Evolutionary conservation across 306 rosid genomes (phyloP).

Genomic region (Mucuna pruriens): DNA sequence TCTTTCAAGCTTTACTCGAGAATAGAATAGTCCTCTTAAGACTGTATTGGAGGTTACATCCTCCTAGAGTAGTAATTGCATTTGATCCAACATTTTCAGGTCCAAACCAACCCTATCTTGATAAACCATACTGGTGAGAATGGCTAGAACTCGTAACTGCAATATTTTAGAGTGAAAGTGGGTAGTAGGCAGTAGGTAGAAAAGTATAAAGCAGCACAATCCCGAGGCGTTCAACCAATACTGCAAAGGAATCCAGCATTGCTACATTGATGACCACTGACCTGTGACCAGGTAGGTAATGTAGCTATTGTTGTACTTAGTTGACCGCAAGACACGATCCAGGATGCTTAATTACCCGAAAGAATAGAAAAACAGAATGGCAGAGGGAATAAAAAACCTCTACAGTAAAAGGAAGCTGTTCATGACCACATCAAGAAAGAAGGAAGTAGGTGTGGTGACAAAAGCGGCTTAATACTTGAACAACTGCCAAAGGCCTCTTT

Average conservation of each 20-base stretch:
- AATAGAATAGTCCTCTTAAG: not conserved
- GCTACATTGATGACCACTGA: conserved; percentile 30
- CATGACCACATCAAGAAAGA: not conserved
- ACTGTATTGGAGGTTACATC: not conserved
- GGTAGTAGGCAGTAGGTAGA: conserved; percentile 35
- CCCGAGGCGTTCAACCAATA: conserved; percentile 22
- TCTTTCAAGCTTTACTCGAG: not conserved
- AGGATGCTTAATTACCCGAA: not conserved
- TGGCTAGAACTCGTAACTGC: not conserved
- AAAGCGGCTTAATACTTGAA: not conserved
- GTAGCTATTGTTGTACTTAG: conserved; percentile 23
- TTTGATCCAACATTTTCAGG: conserved; percentile 25
- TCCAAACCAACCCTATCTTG: not conserved
- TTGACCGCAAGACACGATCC: conserved; percentile 26
- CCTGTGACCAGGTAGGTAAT: conserved; percentile 25
- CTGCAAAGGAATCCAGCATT: not conserved
- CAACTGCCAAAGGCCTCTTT: conserved; percentile 10
- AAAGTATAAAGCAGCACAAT: conserved; percentile 6
- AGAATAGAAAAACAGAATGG: not conserved
- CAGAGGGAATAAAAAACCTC: conserved; percentile 6
- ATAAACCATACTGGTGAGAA: not conserved
- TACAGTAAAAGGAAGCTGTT: not conserved
- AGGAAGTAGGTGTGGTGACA: not conserved
- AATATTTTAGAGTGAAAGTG: not conserved
- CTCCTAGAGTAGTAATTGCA: not conserved